Evolutionary conservation across 495 filamentous ascomycete genomes (phyloP).

Genomic region (Penicillium nucicola): DNA sequence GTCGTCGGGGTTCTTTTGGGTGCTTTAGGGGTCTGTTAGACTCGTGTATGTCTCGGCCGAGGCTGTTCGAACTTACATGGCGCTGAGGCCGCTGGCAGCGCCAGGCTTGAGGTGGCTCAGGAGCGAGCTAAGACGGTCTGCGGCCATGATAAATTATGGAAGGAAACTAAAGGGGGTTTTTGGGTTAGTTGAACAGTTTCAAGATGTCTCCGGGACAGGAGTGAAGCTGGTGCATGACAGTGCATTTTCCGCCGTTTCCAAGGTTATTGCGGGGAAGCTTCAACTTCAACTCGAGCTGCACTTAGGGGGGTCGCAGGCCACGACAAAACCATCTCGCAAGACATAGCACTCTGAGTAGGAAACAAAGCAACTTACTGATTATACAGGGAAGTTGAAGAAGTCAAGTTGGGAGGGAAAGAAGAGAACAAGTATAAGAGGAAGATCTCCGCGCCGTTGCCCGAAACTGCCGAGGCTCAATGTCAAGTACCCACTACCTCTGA

Average conservation of each 20-base stretch:
- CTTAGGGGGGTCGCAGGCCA: background rate
- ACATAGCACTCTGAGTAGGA: background rate
- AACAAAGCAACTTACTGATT: constrained; percentile 12
- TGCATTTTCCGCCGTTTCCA: constrained; percentile 3
- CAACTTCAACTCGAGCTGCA: constrained; percentile 3
- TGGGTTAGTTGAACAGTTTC: background rate
- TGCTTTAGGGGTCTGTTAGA: constrained; percentile 49
- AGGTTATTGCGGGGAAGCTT: constrained; percentile 25
- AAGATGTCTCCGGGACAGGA: too few relatives aligned
- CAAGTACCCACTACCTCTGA: constrained; percentile 13
- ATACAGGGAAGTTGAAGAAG: background rate
- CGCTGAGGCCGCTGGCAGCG: constrained; percentile 49
- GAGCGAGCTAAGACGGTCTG: constrained; percentile 80
- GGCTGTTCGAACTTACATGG: constrained; percentile 61
- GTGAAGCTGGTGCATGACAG: background rate
- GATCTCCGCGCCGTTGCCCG: constrained; percentile 19
- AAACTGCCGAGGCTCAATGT: constrained; percentile 27
- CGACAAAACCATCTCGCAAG: background rate
- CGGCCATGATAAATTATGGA: constrained; percentile 61
- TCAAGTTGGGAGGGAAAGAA: background rate
- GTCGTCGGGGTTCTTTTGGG: constrained; percentile 92
- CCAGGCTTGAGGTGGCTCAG: constrained; percentile 80
- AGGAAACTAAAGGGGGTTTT: background rate
- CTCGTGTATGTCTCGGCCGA: background rate
- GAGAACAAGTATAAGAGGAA: constrained; percentile 3